Conservation (phyloP, 306 rosid genomes). For the Ochetophila trinervis region DNA sequence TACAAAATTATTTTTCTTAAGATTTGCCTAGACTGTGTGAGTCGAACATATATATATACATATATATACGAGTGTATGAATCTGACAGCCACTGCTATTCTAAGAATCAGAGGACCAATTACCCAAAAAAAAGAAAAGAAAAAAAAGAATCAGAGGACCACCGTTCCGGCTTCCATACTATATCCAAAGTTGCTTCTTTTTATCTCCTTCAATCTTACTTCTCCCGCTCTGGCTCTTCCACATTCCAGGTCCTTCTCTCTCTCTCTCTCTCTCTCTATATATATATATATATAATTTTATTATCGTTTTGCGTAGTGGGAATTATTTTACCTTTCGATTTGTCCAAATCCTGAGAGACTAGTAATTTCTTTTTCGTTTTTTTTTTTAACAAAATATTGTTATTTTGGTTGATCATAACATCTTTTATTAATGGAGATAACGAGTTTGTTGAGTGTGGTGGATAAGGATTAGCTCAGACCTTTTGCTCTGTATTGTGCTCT, state of each 20-base stretch:
- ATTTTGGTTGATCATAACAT: too few species aligned
- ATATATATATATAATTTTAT: background rate
- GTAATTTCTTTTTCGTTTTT: background rate
- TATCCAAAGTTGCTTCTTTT: background rate
- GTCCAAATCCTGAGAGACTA: constrained; percentile 16
- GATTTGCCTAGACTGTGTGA: too few species aligned
- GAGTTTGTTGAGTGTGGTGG: constrained; percentile 2
- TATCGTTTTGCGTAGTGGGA: background rate
- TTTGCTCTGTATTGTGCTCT: background rate
- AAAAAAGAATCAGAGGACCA: constrained; percentile 12
- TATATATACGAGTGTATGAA: too few species aligned
- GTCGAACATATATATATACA: too few species aligned
- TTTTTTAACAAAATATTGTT: background rate
- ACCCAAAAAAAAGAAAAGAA: too few species aligned
- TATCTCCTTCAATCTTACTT: background rate
- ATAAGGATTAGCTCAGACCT: background rate
- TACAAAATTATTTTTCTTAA: too few species aligned
- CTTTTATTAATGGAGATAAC: too few species aligned
- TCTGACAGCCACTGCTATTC: background rate
- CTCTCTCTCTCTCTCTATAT: background rate
- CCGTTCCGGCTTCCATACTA: background rate
- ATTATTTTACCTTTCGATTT: background rate
- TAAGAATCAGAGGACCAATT: constrained; percentile 11
- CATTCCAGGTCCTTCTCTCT: constrained; percentile 7
- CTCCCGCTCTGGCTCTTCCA: background rate